Base-by-base conservation (phyloP, 1,284 basidiomycete genomes). In the Heterobasidion annosum region DNA sequence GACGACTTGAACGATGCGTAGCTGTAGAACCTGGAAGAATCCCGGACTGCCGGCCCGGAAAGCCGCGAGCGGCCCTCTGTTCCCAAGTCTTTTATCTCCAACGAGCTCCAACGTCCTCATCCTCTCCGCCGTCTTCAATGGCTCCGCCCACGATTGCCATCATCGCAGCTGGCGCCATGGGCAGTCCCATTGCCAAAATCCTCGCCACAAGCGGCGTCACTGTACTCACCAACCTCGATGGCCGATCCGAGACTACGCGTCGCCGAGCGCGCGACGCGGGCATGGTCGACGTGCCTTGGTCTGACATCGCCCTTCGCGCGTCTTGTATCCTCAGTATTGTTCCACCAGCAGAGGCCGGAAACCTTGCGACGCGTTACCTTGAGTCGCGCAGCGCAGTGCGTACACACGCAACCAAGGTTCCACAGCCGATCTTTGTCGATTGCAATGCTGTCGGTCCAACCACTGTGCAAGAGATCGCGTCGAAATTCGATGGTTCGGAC, bases 371-470 rank as follows among this genome's bases (percentile, higher is more conserved):
- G 61, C 67, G 64, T 44, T 70, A 78, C 57, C 63, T 70, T 35
- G 64, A 65, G 35, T 70, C 64, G 3, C 57, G 61, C 53, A 44
- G 34, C 9, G 55, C 55, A 25, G 4, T 15, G n/a, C 33, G 56
- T 12, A 18, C 40, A 9, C n/a, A 47, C 25, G 19, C 67, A 37
- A 58, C 58, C 19, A 34, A 43, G 47, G 48, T 56, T 32, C 48
- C 52, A 25, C 55, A 32, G 57, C 59, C 70, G 6, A 60, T 74
- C 34, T 83, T 78, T 62, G 79, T 69, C 15, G 81, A 83, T 62
- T 82, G 79, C 61, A 83, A 84, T 57, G 79, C 81, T 7, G 73
- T 83, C 47, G 79, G 70, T 62, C 77, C 79, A 1, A 67, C 69
- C 55, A 78, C 78, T 8, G 74, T 73, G 52, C 74, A 76, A 62